Conservation (phyloP, 2,329 filamentous ascomycete species). For the Penicillium sp. region DNA sequence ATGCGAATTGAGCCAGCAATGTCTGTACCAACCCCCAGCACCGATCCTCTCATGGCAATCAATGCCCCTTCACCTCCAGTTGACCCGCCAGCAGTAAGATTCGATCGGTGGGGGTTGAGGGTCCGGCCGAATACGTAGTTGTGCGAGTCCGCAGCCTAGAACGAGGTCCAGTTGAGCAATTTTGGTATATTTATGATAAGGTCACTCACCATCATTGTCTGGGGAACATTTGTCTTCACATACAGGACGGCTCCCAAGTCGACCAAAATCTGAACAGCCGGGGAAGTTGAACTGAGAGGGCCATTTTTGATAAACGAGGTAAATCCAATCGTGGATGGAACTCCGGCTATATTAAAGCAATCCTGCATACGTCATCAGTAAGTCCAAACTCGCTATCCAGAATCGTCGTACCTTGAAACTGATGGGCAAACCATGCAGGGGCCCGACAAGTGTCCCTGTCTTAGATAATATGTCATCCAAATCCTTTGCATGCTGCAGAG, state of each 20-base stretch:
- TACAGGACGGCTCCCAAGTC: constrained; percentile 63
- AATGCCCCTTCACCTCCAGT: constrained; percentile 65
- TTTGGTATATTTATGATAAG: background rate
- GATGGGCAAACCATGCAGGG: constrained; percentile 62
- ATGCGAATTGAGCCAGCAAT: constrained; percentile 49
- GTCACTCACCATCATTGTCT: constrained; percentile 39
- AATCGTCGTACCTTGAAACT: constrained; percentile 40
- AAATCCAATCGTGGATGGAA: constrained; percentile 49
- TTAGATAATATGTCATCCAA: constrained; percentile 48
- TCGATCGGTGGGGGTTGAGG: constrained; percentile 60
- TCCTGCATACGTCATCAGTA: constrained; percentile 2
- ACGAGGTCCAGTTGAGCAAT: constrained; percentile 38
- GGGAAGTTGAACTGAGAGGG: constrained; percentile 50
- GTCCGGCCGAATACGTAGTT: constrained; percentile 62
- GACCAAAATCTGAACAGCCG: constrained; percentile 56
- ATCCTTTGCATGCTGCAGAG: constrained; percentile 48
- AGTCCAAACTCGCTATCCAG: background rate
- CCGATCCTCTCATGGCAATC: constrained; percentile 56
- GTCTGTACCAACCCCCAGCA: constrained; percentile 62
- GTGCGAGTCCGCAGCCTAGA: constrained; percentile 49
- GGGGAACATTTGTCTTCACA: constrained; percentile 67
- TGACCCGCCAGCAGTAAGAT: constrained; percentile 60
- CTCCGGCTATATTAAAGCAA: constrained; percentile 15
- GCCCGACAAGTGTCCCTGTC: constrained; percentile 50
- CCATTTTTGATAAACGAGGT: constrained; percentile 59